Percentiles rank a stretch among this genome's conserved stretches.
Conservation (phyloP, 352 stramenopile genomes). For the Aphanomyces invadans region DNA sequence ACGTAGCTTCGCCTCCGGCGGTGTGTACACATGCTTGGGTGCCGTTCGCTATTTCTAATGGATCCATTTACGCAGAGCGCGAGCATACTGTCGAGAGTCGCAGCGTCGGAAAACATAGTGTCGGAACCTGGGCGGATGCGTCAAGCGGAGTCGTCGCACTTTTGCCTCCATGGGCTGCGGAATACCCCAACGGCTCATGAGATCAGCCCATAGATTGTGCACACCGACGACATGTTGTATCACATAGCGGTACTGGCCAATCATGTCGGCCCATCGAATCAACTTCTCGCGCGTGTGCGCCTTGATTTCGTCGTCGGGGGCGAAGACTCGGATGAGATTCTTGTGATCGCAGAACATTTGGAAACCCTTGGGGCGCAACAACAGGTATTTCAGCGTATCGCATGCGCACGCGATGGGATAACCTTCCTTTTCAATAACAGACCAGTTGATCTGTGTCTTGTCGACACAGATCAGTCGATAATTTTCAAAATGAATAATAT, state of each 20-base stretch:
- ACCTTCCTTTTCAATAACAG: conserved; percentile 28
- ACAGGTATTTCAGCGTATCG: conserved; percentile 25
- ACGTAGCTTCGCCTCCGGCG: too few species aligned
- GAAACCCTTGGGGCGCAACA: conserved; percentile 19
- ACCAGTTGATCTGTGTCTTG: conserved; percentile 25
- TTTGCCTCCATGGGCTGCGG: too few species aligned
- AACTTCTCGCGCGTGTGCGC: conserved; percentile 24
- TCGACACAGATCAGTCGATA: too few species aligned
- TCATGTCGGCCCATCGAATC: conserved; percentile 20
- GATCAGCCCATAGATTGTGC: not conserved
- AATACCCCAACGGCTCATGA: not conserved
- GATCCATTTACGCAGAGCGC: too few species aligned
- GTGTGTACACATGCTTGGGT: too few species aligned
- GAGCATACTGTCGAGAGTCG: too few species aligned
- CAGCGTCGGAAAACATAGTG: too few species aligned
- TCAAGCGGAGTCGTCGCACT: too few species aligned
- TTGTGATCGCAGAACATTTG: conserved; percentile 26
- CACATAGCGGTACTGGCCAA: conserved; percentile 18
- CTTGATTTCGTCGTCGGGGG: conserved; percentile 16
- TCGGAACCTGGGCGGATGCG: too few species aligned
- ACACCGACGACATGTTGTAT: conserved; percentile 25
- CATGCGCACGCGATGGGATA: conserved; percentile 26
- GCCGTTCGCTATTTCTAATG: too few species aligned
- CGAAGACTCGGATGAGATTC: conserved; percentile 29
- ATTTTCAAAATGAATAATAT: too few species aligned